Percentiles rank a stretch among this genome's conserved stretches.
These are phyloP conservation scores for Apium graveolens DNA, from an alignment of 129 eudicot genomes.

Conservation along the genomic window DNA sequence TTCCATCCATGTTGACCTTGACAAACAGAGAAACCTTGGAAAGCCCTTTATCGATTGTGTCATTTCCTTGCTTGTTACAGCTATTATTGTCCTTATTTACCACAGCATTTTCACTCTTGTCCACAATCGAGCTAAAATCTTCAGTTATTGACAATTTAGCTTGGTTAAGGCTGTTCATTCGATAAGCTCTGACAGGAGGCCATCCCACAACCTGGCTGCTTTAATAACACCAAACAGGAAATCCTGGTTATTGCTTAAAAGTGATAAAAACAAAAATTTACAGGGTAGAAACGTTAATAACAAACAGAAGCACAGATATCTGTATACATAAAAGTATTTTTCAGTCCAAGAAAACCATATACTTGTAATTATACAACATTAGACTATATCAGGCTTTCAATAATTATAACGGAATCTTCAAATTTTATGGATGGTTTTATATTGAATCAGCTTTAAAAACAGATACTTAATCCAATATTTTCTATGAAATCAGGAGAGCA, in stretches of 20 bases:
- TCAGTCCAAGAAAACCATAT: neutral
- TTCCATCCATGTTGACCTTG: slow-evolving; percentile 94
- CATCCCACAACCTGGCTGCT: slow-evolving; percentile 95
- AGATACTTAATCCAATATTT: neutral
- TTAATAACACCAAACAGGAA: neutral
- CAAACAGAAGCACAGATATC: neutral
- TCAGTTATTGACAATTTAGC: slow-evolving; percentile 52
- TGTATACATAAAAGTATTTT: neutral
- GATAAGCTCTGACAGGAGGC: slow-evolving; percentile 76
- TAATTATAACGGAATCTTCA: neutral
- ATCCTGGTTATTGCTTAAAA: neutral
- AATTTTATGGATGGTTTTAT: neutral
- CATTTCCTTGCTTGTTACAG: slow-evolving; percentile 25
- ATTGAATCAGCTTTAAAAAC: neutral
- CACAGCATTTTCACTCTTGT: slow-evolving; percentile 32
- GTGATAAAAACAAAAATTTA: neutral
- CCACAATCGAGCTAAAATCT: slow-evolving; percentile 39
- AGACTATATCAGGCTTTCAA: neutral
- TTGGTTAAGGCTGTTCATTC: slow-evolving; percentile 77
- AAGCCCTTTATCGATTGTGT: slow-evolving; percentile 28
- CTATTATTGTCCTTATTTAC: slow-evolving; percentile 19
- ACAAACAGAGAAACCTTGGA: slow-evolving; percentile 50
- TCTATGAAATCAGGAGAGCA: neutral
- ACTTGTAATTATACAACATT: neutral
- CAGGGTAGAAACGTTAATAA: neutral